Percentiles rank a stretch among this genome's conserved stretches.
Conservation (phyloP, 148 eudicot genomes). For the Pharnaceum exiguum region DNA sequence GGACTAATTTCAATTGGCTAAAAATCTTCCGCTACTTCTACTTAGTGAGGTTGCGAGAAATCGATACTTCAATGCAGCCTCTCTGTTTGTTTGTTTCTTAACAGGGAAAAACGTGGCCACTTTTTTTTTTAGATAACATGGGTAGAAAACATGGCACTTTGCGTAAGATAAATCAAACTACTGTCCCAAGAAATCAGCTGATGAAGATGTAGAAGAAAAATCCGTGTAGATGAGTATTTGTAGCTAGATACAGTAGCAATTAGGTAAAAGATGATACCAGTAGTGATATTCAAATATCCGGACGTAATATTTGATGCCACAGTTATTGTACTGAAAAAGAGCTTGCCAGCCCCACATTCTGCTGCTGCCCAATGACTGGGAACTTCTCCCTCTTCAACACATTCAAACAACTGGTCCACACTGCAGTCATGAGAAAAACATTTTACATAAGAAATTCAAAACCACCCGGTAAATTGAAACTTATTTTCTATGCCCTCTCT, state of each 20-base stretch:
- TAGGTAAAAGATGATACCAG: slow-evolving; percentile 43
- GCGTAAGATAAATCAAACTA: no score
- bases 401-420: slow-evolving; percentile 90
- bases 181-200: background rate
- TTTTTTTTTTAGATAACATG: no score
- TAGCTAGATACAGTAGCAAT: background rate
- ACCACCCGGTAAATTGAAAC: no score
- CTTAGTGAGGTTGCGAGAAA: no score
- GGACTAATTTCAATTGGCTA: no score
- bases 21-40: no score
- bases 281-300: slow-evolving; percentile 62
- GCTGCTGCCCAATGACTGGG: slow-evolving; percentile 82
- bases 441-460: background rate
- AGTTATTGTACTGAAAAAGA: slow-evolving; percentile 82
- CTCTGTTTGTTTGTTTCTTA: no score
- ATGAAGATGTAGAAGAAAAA: background rate
- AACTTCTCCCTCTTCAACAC: slow-evolving; percentile 80
- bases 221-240: background rate
- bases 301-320: slow-evolving; percentile 95
- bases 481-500: no score
- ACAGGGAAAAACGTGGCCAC: no score
- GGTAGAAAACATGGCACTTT: no score
- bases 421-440: slow-evolving; percentile 44
- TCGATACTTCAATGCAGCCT: no score
- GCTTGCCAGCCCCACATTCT: slow-evolving; percentile 96